These are phyloP conservation scores for Microstroma glucosiphilum DNA, from an alignment of 1,284 basidiomycete genomes.

Conservation along the genomic window DNA sequence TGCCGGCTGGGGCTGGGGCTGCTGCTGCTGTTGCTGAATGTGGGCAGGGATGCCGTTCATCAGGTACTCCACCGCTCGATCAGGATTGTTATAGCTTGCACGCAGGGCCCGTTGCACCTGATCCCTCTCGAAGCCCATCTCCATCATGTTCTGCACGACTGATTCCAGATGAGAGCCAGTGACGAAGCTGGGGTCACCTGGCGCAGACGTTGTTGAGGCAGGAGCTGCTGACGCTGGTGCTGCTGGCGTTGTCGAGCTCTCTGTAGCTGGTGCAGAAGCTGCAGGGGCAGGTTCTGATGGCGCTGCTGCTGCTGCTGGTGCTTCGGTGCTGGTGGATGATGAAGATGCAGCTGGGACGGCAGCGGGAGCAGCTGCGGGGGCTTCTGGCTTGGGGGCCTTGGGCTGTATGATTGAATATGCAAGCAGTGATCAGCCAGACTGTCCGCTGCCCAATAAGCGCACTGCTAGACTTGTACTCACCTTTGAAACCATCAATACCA, in stretches of 20 bases:
- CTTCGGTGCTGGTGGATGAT: slow-evolving; percentile 14
- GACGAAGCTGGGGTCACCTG: slow-evolving; percentile 14
- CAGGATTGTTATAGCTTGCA: slow-evolving; percentile 96
- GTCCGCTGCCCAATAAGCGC: neutral
- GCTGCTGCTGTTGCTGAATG: slow-evolving; percentile 22
- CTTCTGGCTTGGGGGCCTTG: slow-evolving; percentile 28
- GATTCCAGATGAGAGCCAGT: slow-evolving; percentile 39
- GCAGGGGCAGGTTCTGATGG: slow-evolving; percentile 8
- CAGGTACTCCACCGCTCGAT: slow-evolving; percentile 93
- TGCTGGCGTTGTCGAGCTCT: slow-evolving; percentile 10
- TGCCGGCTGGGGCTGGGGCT: slow-evolving; percentile 48
- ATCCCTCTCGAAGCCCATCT: slow-evolving; percentile 86
- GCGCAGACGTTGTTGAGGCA: neutral
- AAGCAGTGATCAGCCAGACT: neutral
- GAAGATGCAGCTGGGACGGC: slow-evolving; percentile 52
- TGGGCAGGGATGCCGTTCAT: slow-evolving; percentile 58
- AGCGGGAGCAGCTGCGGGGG: slow-evolving; percentile 32
- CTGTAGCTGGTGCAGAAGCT: slow-evolving; percentile 33
- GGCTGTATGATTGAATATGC: slow-evolving; percentile 18
- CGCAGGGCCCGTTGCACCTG: slow-evolving; percentile 77
- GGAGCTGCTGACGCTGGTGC: slow-evolving; percentile 24
- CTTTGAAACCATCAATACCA: slow-evolving; percentile 97
- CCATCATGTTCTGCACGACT: slow-evolving; percentile 57
- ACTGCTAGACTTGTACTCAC: slow-evolving; percentile 54
- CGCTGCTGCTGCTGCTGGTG: slow-evolving; percentile 7